These are phyloP conservation scores for Daphne laureola DNA, from an alignment of 441 rosid species.

Conservation along the genomic window DNA sequence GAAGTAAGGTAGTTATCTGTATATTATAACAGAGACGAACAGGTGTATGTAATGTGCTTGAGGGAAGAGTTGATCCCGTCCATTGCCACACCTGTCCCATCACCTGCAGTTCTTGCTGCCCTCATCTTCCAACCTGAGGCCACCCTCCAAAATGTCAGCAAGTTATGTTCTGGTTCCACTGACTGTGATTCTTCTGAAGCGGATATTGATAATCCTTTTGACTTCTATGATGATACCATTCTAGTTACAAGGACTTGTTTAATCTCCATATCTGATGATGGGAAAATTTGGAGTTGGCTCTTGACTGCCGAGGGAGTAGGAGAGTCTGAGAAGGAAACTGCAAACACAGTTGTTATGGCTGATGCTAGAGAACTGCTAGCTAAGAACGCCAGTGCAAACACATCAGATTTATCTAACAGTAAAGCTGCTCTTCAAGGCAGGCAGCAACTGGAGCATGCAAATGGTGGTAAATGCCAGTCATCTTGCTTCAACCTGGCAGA, in stretches of 20 bases:
- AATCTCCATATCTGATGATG: slow-evolving; percentile 89
- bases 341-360: slow-evolving; percentile 21
- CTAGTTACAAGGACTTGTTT: slow-evolving; percentile 59
- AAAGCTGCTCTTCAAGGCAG: slow-evolving; percentile 24
- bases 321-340: slow-evolving; percentile 34
- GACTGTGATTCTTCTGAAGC: slow-evolving; percentile 29
- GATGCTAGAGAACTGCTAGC: slow-evolving; percentile 24
- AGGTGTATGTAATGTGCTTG: slow-evolving; percentile 69
- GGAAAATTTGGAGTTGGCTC: slow-evolving; percentile 95
- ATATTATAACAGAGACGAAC: slow-evolving; percentile 68
- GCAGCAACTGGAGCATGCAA: slow-evolving; percentile 27
- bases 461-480: slow-evolving; percentile 33
- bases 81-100: slow-evolving; percentile 67
- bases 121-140: slow-evolving; percentile 68
- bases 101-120: slow-evolving; percentile 66
- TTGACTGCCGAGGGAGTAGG: slow-evolving; percentile 71
- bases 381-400: slow-evolving; percentile 18
- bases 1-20: slow-evolving; percentile 24
- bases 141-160: slow-evolving; percentile 66
- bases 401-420: slow-evolving; percentile 25
- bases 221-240: slow-evolving; percentile 68
- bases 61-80: slow-evolving; percentile 94
- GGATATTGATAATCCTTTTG: slow-evolving; percentile 80
- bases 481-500: slow-evolving; percentile 29
- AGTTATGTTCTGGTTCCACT: slow-evolving; percentile 49